Evolutionary conservation across 768 basidiomycete species (phyloP), one percentile per base, ranked within the genome.

Genomic region (Goffeauzyma gilvescens): DNA sequence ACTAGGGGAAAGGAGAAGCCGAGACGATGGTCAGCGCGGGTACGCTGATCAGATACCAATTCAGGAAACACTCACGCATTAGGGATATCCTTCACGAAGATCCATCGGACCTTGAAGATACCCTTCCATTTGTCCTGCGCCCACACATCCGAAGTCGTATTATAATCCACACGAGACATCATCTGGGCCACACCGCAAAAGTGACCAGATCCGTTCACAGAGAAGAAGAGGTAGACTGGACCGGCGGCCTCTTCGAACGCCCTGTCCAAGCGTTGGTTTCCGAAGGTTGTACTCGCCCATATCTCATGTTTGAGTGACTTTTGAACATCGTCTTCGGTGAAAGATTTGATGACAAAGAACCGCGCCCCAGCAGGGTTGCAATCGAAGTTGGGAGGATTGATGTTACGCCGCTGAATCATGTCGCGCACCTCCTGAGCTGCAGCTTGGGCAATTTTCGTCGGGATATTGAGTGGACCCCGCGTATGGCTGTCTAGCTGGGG

Each of bases 81-180:
- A 2, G 62, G 60, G 9, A 65, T 86, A 58, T 95, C 90, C 44
- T 86, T 78, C 44, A 98, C 87, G 60, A 86, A 96, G 50, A 96
- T 78, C 93, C 93, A 96, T 44, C 79, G 74, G 20, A 98, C 85
- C 67, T 89, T 90, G 71, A 98, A 93, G 40, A 96, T 85, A 18
- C 93, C 93, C 65, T 98, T 96, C 93, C 93, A 98, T 62, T 98
- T 98, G 66, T 96, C 89, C 25, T 89, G 89, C 1, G 89, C 89
- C 93, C 93, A 98, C 15, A 98, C 93, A 1, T 81, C 95, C 49
- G 83, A 87, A 60, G 84, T 86, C 45, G 80, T 74, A 5, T 81
- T 80, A 62, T 96, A 89, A 61, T 96, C 90, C 27, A 96, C 81
- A 72, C 83, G 81, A 6, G 86, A 90, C 55, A 90, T 65, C 90